Evolutionary conservation across 305 asterid species (phyloP), one percentile per base, ranked within the genome.

Genomic region (Salvia sclarea): DNA sequence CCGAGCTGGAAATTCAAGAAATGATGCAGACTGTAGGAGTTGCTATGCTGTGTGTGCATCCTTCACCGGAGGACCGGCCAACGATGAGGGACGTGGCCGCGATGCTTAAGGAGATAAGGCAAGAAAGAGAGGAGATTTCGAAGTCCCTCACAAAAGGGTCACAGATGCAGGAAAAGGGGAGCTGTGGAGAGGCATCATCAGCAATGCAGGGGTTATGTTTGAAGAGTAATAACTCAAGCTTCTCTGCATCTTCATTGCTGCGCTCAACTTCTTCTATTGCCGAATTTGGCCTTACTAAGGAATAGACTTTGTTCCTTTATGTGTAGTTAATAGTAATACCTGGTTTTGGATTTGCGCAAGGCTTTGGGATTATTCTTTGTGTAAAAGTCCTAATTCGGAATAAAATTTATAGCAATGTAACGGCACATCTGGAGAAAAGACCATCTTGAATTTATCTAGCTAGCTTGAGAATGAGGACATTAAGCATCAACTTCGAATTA

Each of bases 11-110:
- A 40, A 80, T 85, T 21, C 85, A 91, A 55, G 96, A 91, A 52
- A 88, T 89, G 90, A 76, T 80, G 82, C 96, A 91, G 48, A 85
- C 96, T 0, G 44, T 90, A 68, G 97, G 97, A 30, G 91, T 90
- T 17, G 97, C 96, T 1, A 78, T 88, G 81, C 88, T 88, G 0
- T 90, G 97, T 18, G 96, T 88, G 48, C 76, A 85, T 50, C 86
- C 91, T 2, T 60, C 73, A 5, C 97, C 96, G 0, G 82, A 79
- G 0, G 95, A 90, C 24, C 79, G 97, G 74, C 97, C 97, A 1
- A 77, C 88, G 1, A 86, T 90, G 96, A 90, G 85, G 75, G 97
- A 90, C 64, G 75, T 86, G 1, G 84, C 90, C 0, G 97, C 96
- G 14, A 86, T 90, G 97, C 80, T 90, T 2, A 81, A 74, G 80